Conservation (phyloP, 768 basidiomycete species). For the Trametes villosa region DNA sequence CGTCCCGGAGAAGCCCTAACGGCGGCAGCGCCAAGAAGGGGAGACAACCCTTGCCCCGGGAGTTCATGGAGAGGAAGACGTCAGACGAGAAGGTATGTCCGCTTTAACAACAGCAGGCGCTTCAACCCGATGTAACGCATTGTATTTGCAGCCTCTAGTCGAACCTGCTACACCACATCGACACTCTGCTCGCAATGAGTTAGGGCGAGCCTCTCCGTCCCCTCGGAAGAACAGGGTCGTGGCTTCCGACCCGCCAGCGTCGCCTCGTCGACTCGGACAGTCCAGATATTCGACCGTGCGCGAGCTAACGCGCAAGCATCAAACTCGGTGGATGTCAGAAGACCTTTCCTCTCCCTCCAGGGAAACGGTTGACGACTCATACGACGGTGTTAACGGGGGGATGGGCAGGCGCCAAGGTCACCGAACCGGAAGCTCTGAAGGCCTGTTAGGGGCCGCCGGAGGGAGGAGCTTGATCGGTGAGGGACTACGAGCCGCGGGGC, state of each 20-base stretch:
- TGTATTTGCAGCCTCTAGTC: not conserved
- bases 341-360: constrained; percentile 40
- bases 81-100: constrained; percentile 48
- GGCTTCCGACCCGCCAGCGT: constrained; percentile 24
- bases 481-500: constrained; percentile 71
- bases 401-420: constrained; percentile 57
- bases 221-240: constrained; percentile 22
- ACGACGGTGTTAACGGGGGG: constrained; percentile 22
- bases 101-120: not conserved
- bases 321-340: constrained; percentile 58
- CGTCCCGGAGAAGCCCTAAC: constrained; percentile 56
- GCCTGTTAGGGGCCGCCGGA: constrained; percentile 45
- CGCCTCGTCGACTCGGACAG: constrained; percentile 36
- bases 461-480: constrained; percentile 68
- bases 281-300: constrained; percentile 51
- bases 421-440: constrained; percentile 75
- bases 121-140: not conserved
- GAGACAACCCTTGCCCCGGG: constrained; percentile 56
- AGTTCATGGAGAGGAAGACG: constrained; percentile 47
- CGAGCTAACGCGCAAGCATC: constrained; percentile 52
- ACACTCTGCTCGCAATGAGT: constrained; percentile 14
- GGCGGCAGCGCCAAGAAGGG: constrained; percentile 39
- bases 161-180: constrained; percentile 34
- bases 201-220: constrained; percentile 26
- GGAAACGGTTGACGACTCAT: constrained; percentile 31